Percentiles rank a stretch among this genome's conserved stretches.
phyloP scores from a whole-genome alignment of 345 rosid species.

The Arabidopsis thaliana region DNA sequence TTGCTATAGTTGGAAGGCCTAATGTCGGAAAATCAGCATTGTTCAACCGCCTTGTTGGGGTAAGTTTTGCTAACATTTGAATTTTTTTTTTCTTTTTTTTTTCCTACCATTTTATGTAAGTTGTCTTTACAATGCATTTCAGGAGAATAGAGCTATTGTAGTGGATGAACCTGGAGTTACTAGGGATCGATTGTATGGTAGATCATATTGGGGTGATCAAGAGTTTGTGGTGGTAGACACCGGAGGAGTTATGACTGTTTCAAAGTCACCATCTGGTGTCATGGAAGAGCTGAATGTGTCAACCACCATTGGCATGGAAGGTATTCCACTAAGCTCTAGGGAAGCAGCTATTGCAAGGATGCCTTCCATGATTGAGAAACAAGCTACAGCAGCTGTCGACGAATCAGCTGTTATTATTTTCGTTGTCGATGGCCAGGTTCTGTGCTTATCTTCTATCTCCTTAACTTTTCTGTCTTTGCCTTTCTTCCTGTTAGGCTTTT shows the following conservation, averaged over 20 bases:
- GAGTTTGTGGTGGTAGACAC: constrained; percentile 94
- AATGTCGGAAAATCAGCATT: constrained; percentile 97
- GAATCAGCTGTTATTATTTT: constrained; percentile 82
- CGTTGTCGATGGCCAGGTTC: constrained; percentile 96
- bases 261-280: constrained; percentile 73
- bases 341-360: constrained; percentile 95
- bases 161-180: constrained; percentile 99
- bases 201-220: constrained; percentile 84
- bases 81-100: constrained; percentile 1
- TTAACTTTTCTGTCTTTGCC: constrained; percentile 1
- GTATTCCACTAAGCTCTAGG: constrained; percentile 76
- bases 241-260: constrained; percentile 85
- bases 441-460: constrained; percentile 15
- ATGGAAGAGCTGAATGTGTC: constrained; percentile 82
- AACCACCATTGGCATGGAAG: constrained; percentile 94
- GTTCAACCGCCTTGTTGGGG: constrained; percentile 97
- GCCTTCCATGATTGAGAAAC: constrained; percentile 98
- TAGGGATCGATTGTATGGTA: constrained; percentile 90
- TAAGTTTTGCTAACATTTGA: constrained; percentile 24
- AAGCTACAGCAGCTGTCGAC: constrained; percentile 91
- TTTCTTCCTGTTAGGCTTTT: constrained; percentile 3
- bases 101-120: background rate
- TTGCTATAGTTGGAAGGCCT: constrained; percentile 95
- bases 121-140: constrained; percentile 13
- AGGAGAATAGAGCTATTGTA: constrained; percentile 91